Percentiles rank a stretch among this genome's conserved stretches.
These are phyloP conservation scores for Rubia peregrina DNA, from an alignment of 305 asterid species.

Conservation along the genomic window DNA sequence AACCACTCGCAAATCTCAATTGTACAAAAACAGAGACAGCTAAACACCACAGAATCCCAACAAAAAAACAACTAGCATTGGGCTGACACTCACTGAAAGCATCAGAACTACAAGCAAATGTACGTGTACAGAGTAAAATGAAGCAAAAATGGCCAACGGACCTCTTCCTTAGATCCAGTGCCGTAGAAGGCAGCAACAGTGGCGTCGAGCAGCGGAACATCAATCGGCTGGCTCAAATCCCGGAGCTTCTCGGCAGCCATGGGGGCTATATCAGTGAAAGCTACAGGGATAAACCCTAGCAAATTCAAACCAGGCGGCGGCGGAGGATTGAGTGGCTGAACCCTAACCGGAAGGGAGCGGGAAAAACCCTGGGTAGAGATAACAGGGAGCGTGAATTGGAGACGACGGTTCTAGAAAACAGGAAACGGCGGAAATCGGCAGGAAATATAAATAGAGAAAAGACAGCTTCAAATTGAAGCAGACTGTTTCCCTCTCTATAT, in stretches of 20 bases:
- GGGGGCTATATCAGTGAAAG: conserved; percentile 31
- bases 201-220: conserved; percentile 80
- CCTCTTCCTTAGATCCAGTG: conserved; percentile 97
- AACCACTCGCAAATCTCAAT: background rate
- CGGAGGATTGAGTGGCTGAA: background rate
- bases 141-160: conserved; percentile 7
- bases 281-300: conserved; percentile 40
- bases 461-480: conserved; percentile 88
- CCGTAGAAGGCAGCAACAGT: conserved; percentile 93
- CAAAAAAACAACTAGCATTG: background rate
- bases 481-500: conserved; percentile 20
- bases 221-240: conserved; percentile 85
- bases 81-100: background rate
- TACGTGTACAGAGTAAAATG: background rate
- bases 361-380: conserved; percentile 1
- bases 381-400: background rate
- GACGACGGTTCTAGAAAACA: conserved; percentile 11
- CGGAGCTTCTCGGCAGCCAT: conserved; percentile 91
- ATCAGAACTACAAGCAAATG: background rate
- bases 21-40: background rate
- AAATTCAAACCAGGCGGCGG: background rate
- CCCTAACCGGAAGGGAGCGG: conserved; percentile 6
- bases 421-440: background rate
- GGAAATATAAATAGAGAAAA: conserved; percentile 11
- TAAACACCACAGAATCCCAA: background rate